Conservation (phyloP, 176 grass and related monocot genomes). For the Tuctoria greenei region DNA sequence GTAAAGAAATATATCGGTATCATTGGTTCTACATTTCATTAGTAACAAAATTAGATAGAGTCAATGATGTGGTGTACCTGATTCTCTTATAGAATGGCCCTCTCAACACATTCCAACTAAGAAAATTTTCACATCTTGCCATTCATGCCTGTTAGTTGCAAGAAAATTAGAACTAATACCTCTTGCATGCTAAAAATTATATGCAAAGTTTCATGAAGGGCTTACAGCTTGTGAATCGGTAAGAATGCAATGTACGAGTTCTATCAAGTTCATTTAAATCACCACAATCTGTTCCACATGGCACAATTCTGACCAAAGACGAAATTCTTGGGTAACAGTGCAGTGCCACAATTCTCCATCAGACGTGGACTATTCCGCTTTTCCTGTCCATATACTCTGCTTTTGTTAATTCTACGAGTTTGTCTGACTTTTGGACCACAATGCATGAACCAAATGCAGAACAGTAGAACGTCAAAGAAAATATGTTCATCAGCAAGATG, state of each 20-base stretch:
- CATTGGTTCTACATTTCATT: slow-evolving; percentile 1
- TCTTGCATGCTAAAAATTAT: not conserved
- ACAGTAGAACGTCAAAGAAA: slow-evolving; percentile 19
- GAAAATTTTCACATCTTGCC: not conserved
- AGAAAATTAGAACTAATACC: not conserved
- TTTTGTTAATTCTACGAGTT: not conserved
- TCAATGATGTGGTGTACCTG: slow-evolving; percentile 3
- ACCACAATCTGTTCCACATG: not conserved
- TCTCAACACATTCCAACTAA: not conserved
- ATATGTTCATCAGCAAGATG: slow-evolving; percentile 12
- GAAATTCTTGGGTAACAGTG: slow-evolving; percentile 12
- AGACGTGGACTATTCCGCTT: not conserved
- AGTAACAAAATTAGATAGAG: not conserved
- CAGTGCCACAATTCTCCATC: not conserved
- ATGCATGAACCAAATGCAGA: slow-evolving; percentile 16
- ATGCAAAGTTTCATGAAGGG: not conserved
- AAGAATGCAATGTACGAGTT: not conserved
- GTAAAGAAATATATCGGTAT: not conserved
- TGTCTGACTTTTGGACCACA: slow-evolving; percentile 2
- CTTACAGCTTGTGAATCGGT: slow-evolving; percentile 13
- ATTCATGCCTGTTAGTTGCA: slow-evolving; percentile 9
- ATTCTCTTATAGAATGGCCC: slow-evolving; percentile 1
- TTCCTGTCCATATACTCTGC: not conserved
- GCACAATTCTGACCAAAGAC: not conserved
- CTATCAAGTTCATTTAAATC: slow-evolving; percentile 19